Evolutionary conservation across 805 yeast genomes (phyloP).

Genomic region (Zygosaccharomyces gambellarensis): DNA sequence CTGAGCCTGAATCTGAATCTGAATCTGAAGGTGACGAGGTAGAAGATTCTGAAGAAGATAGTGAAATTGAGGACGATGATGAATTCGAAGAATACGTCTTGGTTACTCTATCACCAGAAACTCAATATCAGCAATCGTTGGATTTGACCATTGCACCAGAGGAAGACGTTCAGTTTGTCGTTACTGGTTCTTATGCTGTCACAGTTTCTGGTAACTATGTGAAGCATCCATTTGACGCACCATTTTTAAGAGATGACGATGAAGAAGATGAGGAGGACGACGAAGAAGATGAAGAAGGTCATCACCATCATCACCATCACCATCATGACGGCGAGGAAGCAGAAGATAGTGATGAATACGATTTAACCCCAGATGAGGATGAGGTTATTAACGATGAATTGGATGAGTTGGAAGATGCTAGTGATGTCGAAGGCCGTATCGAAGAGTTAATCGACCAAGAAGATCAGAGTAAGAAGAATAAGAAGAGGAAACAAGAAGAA

Average conservation of each 20-base stretch:
- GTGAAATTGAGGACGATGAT: slow-evolving; percentile 59
- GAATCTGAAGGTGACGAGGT: slow-evolving; percentile 47
- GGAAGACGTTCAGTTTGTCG: slow-evolving; percentile 92
- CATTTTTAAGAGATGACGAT: slow-evolving; percentile 41
- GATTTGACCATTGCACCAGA: slow-evolving; percentile 88
- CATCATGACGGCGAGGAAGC: slow-evolving; percentile 59
- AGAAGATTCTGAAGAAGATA: slow-evolving; percentile 52
- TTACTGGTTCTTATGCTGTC: slow-evolving; percentile 90
- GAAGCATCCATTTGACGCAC: slow-evolving; percentile 82
- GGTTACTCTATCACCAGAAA: slow-evolving; percentile 84
- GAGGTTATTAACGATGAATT: slow-evolving; percentile 44
- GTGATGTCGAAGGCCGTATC: slow-evolving; percentile 66
- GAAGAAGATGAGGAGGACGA: slow-evolving; percentile 38
- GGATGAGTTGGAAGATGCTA: slow-evolving; percentile 62
- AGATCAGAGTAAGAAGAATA: slow-evolving; percentile 37
- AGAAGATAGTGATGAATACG: slow-evolving; percentile 47
- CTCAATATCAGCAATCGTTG: slow-evolving; percentile 81
- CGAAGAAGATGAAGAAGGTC: slow-evolving; percentile 3
- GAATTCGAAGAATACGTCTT: slow-evolving; percentile 80
- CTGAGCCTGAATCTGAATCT: slow-evolving; percentile 39
- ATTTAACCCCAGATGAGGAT: slow-evolving; percentile 47
- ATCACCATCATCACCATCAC: slow-evolving; percentile 44
- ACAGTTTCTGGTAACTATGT: slow-evolving; percentile 93
- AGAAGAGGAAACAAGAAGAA: slow-evolving; percentile 33
- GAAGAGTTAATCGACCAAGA: slow-evolving; percentile 70